Percentiles rank a stretch among this genome's conserved stretches.
These are phyloP conservation scores for Aschersonia sp. DNA, from an alignment of 2,329 filamentous ascomycete genomes.

Conservation along the genomic window DNA sequence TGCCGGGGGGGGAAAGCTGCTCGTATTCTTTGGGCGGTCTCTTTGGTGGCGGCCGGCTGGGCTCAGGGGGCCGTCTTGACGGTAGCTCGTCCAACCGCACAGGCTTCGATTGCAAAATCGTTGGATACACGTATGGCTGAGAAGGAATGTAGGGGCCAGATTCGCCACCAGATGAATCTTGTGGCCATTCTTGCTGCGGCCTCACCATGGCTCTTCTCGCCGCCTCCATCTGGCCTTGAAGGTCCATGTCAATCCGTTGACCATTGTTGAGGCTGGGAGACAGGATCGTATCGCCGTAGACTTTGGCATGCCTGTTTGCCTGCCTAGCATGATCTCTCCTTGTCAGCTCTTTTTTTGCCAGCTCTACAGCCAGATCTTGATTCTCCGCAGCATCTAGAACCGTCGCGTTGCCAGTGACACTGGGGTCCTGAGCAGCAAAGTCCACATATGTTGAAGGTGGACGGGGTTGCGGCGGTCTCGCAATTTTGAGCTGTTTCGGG, in stretches of 20 bases:
- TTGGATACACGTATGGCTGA: conserved; percentile 38
- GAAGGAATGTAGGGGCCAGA: conserved; percentile 11
- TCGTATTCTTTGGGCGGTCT: conserved; percentile 17
- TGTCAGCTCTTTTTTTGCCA: conserved; percentile 59
- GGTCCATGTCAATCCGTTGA: conserved; percentile 23
- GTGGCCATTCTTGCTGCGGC: background rate
- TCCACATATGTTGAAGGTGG: conserved; percentile 24
- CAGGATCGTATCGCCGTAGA: conserved; percentile 3
- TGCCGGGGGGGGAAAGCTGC: background rate
- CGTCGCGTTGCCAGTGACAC: conserved; percentile 38
- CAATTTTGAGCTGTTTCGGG: conserved; percentile 16
- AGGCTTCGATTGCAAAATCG: conserved; percentile 35
- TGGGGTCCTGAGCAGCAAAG: conserved; percentile 44
- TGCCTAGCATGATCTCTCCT: conserved; percentile 48
- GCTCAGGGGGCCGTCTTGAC: conserved; percentile 5
- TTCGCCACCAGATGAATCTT: conserved; percentile 1
- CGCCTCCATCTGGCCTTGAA: conserved; percentile 37
- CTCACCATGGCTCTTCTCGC: conserved; percentile 31
- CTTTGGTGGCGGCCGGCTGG: conserved; percentile 14
- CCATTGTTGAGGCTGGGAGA: background rate
- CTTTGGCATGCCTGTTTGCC: conserved; percentile 34
- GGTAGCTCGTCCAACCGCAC: conserved; percentile 24
- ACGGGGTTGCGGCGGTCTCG: conserved; percentile 6
- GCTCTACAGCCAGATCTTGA: conserved; percentile 58
- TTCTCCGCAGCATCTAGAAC: conserved; percentile 58